Percentiles rank a stretch among this genome's conserved stretches.
Evolutionary conservation across 179 eudicot genomes (phyloP).

Genomic region (Vitellaria paradoxa): DNA sequence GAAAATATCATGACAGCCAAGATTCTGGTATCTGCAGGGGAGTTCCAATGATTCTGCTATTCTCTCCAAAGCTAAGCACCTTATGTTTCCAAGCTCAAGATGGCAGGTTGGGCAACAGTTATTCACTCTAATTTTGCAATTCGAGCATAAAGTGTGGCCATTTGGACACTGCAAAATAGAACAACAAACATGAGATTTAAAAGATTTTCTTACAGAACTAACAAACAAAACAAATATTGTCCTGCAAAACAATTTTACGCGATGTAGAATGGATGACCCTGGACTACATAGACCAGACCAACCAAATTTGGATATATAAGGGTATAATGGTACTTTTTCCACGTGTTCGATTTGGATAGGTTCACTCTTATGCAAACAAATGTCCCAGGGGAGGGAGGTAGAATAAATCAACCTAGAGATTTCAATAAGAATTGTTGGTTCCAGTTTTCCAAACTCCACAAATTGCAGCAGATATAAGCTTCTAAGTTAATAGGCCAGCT

Average conservation of each 20-base stretch:
- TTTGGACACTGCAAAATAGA: constrained; percentile 69
- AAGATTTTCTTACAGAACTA: no score
- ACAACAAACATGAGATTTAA: background rate
- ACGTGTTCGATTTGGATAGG: background rate
- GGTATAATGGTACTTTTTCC: background rate
- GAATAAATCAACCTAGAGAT: background rate
- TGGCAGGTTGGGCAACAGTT: constrained; percentile 86
- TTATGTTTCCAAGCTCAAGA: constrained; percentile 81
- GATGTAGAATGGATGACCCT: background rate
- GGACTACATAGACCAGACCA: background rate
- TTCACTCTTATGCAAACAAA: background rate
- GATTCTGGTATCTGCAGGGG: constrained; percentile 72
- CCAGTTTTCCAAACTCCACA: background rate
- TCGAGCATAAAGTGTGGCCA: constrained; percentile 86
- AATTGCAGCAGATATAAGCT: background rate
- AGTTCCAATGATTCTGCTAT: constrained; percentile 88
- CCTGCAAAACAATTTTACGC: background rate
- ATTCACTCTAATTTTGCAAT: constrained; percentile 75
- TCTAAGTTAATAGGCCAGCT: background rate
- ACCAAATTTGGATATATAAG: background rate
- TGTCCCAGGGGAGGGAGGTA: background rate
- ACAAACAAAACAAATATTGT: background rate
- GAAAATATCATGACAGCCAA: constrained; percentile 80
- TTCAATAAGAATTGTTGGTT: background rate
- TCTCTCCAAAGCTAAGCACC: constrained; percentile 89